These are phyloP conservation scores for Trichoderma sp. DNA, from an alignment of 2,329 filamentous ascomycete species.

Conservation along the genomic window DNA sequence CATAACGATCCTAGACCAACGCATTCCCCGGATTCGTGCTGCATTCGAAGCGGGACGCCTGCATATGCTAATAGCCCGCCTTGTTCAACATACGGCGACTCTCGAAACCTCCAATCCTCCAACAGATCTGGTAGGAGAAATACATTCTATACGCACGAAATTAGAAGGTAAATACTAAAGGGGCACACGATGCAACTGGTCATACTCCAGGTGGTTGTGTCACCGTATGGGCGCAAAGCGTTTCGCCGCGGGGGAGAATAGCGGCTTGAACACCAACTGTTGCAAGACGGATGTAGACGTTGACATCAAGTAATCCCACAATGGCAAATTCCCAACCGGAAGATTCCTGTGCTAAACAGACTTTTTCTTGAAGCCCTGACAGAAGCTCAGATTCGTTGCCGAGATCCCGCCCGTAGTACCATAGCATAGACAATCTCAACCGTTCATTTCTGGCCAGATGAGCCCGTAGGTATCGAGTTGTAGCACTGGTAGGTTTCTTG, in stretches of 20 bases:
- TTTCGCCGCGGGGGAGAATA: neutral
- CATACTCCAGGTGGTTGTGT: neutral
- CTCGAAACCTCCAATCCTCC: neutral
- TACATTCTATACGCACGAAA: neutral
- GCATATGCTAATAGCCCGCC: neutral
- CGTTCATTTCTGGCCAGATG: neutral
- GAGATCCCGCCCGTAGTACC: neutral
- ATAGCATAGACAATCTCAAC: neutral
- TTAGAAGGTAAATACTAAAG: neutral
- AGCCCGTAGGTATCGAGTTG: neutral
- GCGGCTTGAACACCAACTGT: neutral
- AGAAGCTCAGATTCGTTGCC: neutral
- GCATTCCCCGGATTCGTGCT: neutral
- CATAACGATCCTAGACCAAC: slow-evolving; percentile 1
- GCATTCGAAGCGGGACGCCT: neutral
- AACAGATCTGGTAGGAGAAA: neutral
- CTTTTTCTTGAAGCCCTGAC: neutral
- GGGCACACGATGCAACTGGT: neutral
- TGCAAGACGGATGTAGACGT: neutral
- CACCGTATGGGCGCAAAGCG: neutral
- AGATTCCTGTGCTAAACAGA: neutral
- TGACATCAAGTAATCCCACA: neutral
- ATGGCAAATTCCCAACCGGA: neutral
- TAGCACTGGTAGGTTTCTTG: neutral
- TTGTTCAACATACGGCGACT: neutral